A percentile compares a stretch with the other conserved stretches of the same genome.
These are phyloP conservation scores for Daucus carota DNA, from an alignment of 129 eudicot genomes.

Conservation along the genomic window DH1_v3.0 NC_030389.2:10965501-10966000, in stretches of 20 bases:
- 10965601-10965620: neutral
- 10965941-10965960: constrained; percentile 6
- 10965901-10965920: neutral
- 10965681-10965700: neutral
- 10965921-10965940: neutral
- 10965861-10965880: constrained; percentile 7
- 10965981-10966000: neutral
- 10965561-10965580: too few species aligned
- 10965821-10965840: neutral
- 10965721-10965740: neutral
- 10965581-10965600: too few species aligned
- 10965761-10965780: neutral
- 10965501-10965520: too few species aligned
- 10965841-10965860: neutral
- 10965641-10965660: neutral
- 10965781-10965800: neutral
- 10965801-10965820: neutral
- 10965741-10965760: neutral
- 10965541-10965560: too few species aligned
- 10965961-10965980: constrained; percentile 2
- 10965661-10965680: neutral
- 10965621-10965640: neutral
- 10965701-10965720: neutral
- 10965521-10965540: too few species aligned
- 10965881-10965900: neutral